phyloP scores from a whole-genome alignment of 2,329 filamentous ascomycete genomes.

The Pezicula radicicola region DNA sequence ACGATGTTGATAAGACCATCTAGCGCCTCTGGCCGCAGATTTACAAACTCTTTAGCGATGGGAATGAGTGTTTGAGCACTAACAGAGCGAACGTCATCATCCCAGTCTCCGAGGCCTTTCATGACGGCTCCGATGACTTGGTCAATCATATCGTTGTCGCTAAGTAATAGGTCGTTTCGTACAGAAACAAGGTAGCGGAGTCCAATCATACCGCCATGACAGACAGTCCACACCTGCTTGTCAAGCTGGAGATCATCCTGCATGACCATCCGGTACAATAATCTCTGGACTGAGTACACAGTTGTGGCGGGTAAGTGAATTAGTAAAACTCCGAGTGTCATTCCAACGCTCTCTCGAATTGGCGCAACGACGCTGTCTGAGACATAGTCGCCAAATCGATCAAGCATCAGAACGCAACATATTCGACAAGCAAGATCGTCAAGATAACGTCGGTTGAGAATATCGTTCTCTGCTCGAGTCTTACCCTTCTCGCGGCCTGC shows the following conservation, averaged over 20 bases:
- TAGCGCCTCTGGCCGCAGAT: constrained; percentile 73
- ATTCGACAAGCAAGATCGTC: constrained; percentile 94
- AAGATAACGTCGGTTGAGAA: constrained; percentile 79
- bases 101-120: constrained; percentile 85
- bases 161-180: constrained; percentile 83
- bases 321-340: constrained; percentile 85
- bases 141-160: constrained; percentile 83
- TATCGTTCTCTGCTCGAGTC: constrained; percentile 70
- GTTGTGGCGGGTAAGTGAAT: constrained; percentile 77
- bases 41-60: constrained; percentile 92
- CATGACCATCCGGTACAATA: constrained; percentile 88
- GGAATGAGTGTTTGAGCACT: constrained; percentile 97
- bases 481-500: constrained; percentile 77
- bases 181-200: constrained; percentile 93
- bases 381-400: constrained; percentile 96
- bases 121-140: constrained; percentile 91
- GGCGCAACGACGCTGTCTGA: constrained; percentile 96
- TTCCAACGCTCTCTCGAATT: constrained; percentile 91
- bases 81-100: constrained; percentile 95
- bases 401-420: constrained; percentile 94
- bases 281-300: constrained; percentile 79
- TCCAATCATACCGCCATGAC: constrained; percentile 97
- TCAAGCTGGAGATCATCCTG: constrained; percentile 76
- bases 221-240: constrained; percentile 84
- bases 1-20: constrained; percentile 88